phyloP scores from a whole-genome alignment of 768 basidiomycete species.

The Ephemerocybe angulata region DNA sequence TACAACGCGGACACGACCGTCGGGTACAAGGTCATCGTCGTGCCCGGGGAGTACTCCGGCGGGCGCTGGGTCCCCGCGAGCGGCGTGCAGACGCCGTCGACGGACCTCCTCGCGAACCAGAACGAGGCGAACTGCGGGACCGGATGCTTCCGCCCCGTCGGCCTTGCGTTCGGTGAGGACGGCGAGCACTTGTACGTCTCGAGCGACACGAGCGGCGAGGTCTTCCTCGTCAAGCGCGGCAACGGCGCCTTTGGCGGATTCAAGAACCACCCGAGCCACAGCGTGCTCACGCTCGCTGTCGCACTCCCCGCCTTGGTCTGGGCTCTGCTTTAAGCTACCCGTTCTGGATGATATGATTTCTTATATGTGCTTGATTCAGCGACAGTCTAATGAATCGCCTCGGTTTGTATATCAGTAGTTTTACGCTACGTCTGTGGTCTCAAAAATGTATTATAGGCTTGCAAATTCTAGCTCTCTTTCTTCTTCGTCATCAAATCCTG shows the following conservation, averaged over 20 bases:
- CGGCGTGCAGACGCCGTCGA: constrained; percentile 5
- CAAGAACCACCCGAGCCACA: neutral
- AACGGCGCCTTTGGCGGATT: neutral
- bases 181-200: constrained; percentile 15
- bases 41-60: constrained; percentile 9
- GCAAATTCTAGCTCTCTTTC: no score
- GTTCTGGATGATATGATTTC: neutral
- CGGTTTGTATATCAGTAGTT: no score
- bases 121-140: constrained; percentile 10
- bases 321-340: neutral
- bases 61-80: constrained; percentile 12
- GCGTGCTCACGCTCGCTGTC: neutral
- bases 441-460: no score
- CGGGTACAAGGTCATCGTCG: constrained; percentile 17
- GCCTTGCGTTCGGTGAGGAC: constrained; percentile 11
- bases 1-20: constrained; percentile 13
- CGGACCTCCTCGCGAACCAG: constrained; percentile 12
- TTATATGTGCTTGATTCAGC: neutral
- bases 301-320: neutral
- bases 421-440: no score
- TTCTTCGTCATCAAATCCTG: no score
- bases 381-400: neutral
- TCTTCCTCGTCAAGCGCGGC: constrained; percentile 11
- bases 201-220: constrained; percentile 16
- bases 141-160: constrained; percentile 18